A percentile compares a stretch with the other conserved stretches of the same genome.
Evolutionary conservation across 1,284 basidiomycete genomes (phyloP).

Genomic region (Cutaneotrichosporon sp.): DNA sequence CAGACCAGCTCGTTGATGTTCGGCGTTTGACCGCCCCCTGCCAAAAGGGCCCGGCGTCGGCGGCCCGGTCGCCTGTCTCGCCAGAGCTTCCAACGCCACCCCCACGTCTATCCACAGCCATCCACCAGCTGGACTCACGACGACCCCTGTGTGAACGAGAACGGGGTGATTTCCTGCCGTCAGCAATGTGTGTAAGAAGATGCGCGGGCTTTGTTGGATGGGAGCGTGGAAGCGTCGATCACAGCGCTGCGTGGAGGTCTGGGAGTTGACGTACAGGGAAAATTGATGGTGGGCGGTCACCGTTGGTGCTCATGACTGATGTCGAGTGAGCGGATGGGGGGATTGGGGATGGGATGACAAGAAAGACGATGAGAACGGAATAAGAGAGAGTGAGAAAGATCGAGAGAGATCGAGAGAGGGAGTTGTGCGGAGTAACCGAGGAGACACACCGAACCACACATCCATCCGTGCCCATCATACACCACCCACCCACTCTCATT

Average conservation of each 20-base stretch:
- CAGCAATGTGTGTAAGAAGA: too few species aligned
- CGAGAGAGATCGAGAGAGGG: too few species aligned
- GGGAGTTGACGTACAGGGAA: constrained; percentile 8
- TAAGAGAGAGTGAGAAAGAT: too few species aligned
- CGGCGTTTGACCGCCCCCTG: too few species aligned
- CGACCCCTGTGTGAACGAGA: constrained; percentile 5
- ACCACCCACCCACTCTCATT: too few species aligned
- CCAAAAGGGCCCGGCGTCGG: too few species aligned
- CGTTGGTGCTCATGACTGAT: neutral
- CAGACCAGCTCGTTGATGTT: too few species aligned
- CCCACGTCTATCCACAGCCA: neutral
- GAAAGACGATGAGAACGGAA: neutral
- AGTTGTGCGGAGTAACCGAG: neutral
- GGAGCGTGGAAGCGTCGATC: too few species aligned
- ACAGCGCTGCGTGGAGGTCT: neutral
- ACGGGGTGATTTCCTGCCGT: constrained; percentile 10
- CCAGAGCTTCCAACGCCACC: neutral
- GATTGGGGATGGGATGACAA: neutral
- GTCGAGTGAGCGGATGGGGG: neutral
- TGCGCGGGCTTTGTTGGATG: too few species aligned
- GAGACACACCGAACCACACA: too few species aligned
- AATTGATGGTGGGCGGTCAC: constrained; percentile 1
- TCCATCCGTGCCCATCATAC: too few species aligned
- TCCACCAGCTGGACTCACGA: constrained; percentile 2
- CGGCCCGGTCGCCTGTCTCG: too few species aligned